phyloP scores from a whole-genome alignment of 163 green algal species.

The Scenedesmus sp. region DNA sequence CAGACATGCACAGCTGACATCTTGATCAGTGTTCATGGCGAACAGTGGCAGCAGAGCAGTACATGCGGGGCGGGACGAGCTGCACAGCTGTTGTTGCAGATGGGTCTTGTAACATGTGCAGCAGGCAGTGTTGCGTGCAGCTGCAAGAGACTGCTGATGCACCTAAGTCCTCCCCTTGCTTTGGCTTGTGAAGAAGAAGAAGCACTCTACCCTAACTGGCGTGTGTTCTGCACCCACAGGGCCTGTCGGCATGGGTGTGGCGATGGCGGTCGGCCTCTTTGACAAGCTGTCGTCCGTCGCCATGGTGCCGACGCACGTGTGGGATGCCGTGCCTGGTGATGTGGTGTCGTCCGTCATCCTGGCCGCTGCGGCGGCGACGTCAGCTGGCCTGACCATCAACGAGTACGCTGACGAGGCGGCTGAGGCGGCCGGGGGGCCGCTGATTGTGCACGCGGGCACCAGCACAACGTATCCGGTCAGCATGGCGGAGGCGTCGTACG shows the following conservation, averaged over 20 bases:
- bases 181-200: no score
- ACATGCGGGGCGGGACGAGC: no score
- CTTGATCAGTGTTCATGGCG: no score
- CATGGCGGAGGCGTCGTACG: conserved; percentile 17
- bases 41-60: no score
- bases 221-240: background rate
- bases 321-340: conserved; percentile 56
- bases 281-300: conserved; percentile 34
- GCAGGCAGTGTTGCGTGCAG: no score
- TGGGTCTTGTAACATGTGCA: no score
- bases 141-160: no score
- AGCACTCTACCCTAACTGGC: no score
- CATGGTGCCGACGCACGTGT: conserved; percentile 49
- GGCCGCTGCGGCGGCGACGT: conserved; percentile 39
- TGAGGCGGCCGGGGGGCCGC: background rate
- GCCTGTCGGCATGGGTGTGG: conserved; percentile 51
- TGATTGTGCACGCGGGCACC: conserved; percentile 41
- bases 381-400: conserved; percentile 30
- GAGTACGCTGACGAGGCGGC: background rate
- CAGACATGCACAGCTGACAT: no score
- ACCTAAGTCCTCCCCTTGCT: no score
- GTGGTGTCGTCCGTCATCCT: conserved; percentile 60
- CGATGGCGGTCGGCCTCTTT: conserved; percentile 57
- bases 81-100: no score
- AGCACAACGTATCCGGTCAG: conserved; percentile 54